These are phyloP conservation scores for Gamarada debralockiae DNA, from an alignment of 495 filamentous ascomycete genomes.

Conservation along the genomic window DNA sequence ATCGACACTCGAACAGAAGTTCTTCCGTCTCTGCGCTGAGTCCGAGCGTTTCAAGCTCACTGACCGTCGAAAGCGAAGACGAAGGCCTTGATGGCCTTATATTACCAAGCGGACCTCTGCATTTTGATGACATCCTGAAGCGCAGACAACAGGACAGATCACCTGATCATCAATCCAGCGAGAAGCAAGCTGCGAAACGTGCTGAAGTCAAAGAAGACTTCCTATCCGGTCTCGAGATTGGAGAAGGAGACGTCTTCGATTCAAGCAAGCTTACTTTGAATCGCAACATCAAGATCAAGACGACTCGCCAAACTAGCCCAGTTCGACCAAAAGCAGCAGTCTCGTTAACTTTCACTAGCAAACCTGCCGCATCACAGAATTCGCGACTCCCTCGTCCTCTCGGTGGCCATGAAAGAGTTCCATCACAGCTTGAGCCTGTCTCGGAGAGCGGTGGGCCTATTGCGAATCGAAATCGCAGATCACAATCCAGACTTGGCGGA, in stretches of 20 bases:
- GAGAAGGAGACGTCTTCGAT: constrained; percentile 75
- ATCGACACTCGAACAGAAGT: constrained; percentile 71
- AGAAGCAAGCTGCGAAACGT: constrained; percentile 27
- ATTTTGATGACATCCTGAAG: constrained; percentile 72
- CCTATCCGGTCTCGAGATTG: constrained; percentile 82
- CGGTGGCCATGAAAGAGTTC: constrained; percentile 51
- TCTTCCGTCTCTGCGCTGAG: constrained; percentile 86
- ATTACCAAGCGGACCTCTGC: constrained; percentile 75
- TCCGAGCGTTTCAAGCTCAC: constrained; percentile 83
- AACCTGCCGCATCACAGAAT: constrained; percentile 36
- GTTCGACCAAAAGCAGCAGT: constrained; percentile 67
- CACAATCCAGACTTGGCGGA: constrained; percentile 59
- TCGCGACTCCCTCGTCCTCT: constrained; percentile 60
- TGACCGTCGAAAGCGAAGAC: constrained; percentile 92
- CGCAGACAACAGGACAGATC: constrained; percentile 56
- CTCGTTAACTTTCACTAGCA: constrained; percentile 87
- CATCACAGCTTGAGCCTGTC: constrained; percentile 85
- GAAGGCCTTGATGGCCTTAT: constrained; percentile 83
- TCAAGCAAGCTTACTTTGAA: constrained; percentile 80
- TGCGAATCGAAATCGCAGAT: constrained; percentile 44
- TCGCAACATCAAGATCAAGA: constrained; percentile 86
- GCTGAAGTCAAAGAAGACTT: constrained; percentile 70
- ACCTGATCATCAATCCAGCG: constrained; percentile 34
- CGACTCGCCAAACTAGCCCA: constrained; percentile 60
- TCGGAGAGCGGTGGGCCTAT: constrained; percentile 83